These are phyloP conservation scores for Coleophoma eucalyptorum DNA, from an alignment of 2,329 filamentous ascomycete species.

Conservation along the genomic window DNA sequence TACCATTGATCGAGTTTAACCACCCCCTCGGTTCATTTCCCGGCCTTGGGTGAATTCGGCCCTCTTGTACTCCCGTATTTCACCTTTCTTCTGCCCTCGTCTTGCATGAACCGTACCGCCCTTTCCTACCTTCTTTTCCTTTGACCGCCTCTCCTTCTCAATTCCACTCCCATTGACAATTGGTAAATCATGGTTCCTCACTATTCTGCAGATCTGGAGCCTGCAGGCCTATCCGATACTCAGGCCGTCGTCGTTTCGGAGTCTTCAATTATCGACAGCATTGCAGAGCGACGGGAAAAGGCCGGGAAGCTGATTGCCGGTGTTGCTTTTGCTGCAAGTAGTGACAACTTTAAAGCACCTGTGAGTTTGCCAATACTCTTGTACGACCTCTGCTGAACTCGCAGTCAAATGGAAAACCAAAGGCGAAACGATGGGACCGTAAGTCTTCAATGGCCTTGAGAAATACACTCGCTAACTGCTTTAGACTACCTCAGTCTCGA, in stretches of 20 bases:
- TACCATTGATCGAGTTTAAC: too few relatives aligned
- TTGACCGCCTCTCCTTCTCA: too few relatives aligned
- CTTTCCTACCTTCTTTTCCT: too few relatives aligned
- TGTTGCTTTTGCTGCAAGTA: conserved; percentile 72
- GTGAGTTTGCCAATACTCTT: conserved; percentile 36
- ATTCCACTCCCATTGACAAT: too few relatives aligned
- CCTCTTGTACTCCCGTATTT: too few relatives aligned
- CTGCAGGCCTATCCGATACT: conserved; percentile 37
- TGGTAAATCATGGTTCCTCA: conserved; percentile 33
- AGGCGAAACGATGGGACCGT: conserved; percentile 83
- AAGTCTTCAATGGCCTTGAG: conserved; percentile 34
- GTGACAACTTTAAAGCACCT: conserved; percentile 78
- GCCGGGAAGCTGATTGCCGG: conserved; percentile 70
- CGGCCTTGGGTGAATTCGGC: too few relatives aligned
- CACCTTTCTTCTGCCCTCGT: too few relatives aligned
- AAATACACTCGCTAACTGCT: not conserved
- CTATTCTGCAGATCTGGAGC: conserved; percentile 30
- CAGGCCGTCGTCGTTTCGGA: conserved; percentile 20
- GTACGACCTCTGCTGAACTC: not conserved
- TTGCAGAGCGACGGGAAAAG: conserved; percentile 65
- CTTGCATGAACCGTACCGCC: too few relatives aligned
- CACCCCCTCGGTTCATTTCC: too few relatives aligned
- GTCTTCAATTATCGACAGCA: conserved; percentile 59
- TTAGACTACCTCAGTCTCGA: conserved; percentile 53
- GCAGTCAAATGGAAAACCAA: conserved; percentile 59